Evolutionary conservation across 73 alveolate genomes (phyloP), one percentile per base, ranked within the genome.

Genomic region (Tetrahymena borealis): DNA sequence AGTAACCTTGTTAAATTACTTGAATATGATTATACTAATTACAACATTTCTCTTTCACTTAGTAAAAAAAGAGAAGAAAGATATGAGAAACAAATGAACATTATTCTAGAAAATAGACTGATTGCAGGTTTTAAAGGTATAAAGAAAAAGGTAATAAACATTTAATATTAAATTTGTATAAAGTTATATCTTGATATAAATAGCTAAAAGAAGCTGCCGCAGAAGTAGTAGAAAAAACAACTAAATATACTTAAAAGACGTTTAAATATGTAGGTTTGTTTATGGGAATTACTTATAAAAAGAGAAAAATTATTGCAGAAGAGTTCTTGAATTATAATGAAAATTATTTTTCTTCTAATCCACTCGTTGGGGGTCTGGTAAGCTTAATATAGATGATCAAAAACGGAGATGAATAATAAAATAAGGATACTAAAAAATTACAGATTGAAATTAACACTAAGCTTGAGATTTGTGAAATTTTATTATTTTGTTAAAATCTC

Each of bases 381-480:
- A 85, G 91, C 20, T 38, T 93, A 12, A 93, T 92, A 35, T 60
- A 60, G 28, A 60, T 60, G 85, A 60, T 60, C 8, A 40, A 93
- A 43, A 20, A 91, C 28, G 60, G 90, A 32, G 77, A 85, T 39
- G 78, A 60, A 39, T 90, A 79, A 20, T n/a, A 93, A 12, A 85
- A 60, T 24, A 92, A 93, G 18, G 93, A 79, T 31, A 12, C 60
- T 6, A 79, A 78, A 33, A 38, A 93, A 20, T 20, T 60, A 60
- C 31, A 60, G n/a, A 93, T 93, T 15, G 93, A 85, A 4, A 93
- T 93, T 0, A 79, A 90, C 78, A 38, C 77, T 1, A 93, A 93
- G 37, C 42, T 93, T 32, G 78, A 93, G 37, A 90, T 93, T 33
- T 93, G 95, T 93, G 93, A 93, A 28, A 79, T 93, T n/a, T 90